Conservation (phyloP, 306 rosid genomes). For the Rosa lucieae region DNA sequence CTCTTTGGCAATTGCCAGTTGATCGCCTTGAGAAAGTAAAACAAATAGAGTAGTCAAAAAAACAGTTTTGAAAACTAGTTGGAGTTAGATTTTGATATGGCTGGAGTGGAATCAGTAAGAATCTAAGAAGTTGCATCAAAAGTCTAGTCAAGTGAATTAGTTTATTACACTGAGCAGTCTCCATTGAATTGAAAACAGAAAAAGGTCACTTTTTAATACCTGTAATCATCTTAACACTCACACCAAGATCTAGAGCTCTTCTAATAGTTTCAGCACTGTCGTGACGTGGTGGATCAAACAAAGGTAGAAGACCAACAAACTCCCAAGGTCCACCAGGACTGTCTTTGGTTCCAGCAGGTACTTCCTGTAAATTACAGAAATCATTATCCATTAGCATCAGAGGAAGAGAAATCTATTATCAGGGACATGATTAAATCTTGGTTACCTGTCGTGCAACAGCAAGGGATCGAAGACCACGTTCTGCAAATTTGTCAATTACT, state of each 20-base stretch:
- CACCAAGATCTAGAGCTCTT: slow-evolving; percentile 29
- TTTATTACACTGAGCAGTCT: not conserved
- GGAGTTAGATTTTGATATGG: not conserved
- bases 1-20: slow-evolving; percentile 23
- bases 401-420: not conserved
- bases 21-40: slow-evolving; percentile 6
- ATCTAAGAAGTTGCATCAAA: not conserved
- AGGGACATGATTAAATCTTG: not conserved
- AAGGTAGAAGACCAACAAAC: slow-evolving; percentile 27
- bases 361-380: slow-evolving; percentile 21
- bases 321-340: slow-evolving; percentile 35
- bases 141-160: not conserved
- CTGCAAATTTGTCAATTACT: too few species aligned
- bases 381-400: not conserved
- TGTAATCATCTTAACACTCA: slow-evolving; percentile 29
- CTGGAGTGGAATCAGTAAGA: not conserved
- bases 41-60: slow-evolving; percentile 6
- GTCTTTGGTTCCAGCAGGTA: slow-evolving; percentile 24
- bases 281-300: slow-evolving; percentile 28
- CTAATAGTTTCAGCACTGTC: slow-evolving; percentile 33
- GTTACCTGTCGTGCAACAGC: too few species aligned
- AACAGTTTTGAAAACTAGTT: not conserved
- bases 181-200: not conserved
- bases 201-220: not conserved
- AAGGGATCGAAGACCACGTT: too few species aligned